Conservation (phyloP, 2,329 filamentous ascomycete species). For the Fusarium scirpi region DNA sequence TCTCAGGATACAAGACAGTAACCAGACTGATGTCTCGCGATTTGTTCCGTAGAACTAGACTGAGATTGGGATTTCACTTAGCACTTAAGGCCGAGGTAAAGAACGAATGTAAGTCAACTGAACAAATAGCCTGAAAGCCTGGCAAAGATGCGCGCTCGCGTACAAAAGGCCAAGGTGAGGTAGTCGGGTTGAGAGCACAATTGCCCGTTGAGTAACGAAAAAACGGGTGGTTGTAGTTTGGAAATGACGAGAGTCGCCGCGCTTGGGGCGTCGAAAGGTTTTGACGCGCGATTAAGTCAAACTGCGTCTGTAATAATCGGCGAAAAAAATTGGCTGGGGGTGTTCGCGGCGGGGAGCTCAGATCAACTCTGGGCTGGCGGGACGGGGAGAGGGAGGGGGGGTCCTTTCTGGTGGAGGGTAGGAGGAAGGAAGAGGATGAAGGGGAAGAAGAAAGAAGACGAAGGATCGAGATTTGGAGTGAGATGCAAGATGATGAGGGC, state of each 20-base stretch:
- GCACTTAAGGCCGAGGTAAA: slow-evolving; percentile 10
- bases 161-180: slow-evolving; percentile 13
- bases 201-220: slow-evolving; percentile 11
- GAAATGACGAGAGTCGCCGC: slow-evolving; percentile 43
- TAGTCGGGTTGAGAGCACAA: background rate
- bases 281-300: slow-evolving; percentile 50
- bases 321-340: slow-evolving; percentile 38
- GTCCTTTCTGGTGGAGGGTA: slow-evolving; percentile 20
- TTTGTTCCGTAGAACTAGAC: background rate
- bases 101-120: slow-evolving; percentile 17
- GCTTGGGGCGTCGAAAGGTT: slow-evolving; percentile 48
- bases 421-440: slow-evolving; percentile 13
- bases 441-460: slow-evolving; percentile 24
- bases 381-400: slow-evolving; percentile 13
- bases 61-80: slow-evolving; percentile 16
- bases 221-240: slow-evolving; percentile 31
- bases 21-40: slow-evolving; percentile 40
- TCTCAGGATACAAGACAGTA: slow-evolving; percentile 35
- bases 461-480: slow-evolving; percentile 41
- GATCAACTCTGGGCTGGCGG: slow-evolving; percentile 38
- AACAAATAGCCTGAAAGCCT: slow-evolving; percentile 26
- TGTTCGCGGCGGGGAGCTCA: slow-evolving; percentile 47
- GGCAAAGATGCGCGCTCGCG: slow-evolving; percentile 19
- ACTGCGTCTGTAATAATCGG: slow-evolving; percentile 47
- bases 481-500: slow-evolving; percentile 43